Conservation (phyloP, 2,329 filamentous ascomycete species). For the Mariannaea elegans region DNA sequence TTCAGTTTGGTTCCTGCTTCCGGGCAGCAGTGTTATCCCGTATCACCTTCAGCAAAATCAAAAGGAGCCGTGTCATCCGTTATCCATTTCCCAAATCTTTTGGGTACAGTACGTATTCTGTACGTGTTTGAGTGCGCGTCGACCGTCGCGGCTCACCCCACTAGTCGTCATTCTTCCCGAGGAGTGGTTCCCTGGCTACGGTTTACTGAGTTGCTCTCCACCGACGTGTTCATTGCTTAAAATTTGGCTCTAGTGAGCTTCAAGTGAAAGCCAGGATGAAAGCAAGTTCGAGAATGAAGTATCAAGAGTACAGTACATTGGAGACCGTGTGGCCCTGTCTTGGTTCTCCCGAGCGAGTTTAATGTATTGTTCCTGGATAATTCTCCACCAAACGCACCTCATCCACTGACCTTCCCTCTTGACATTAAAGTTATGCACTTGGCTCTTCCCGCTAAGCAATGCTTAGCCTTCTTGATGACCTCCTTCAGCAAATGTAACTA, state of each 20-base stretch:
- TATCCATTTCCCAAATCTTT: not conserved
- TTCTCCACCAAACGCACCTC: conserved; percentile 9
- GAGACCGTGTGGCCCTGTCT: not conserved
- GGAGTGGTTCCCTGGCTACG: conserved; percentile 6
- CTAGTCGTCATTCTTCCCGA: conserved; percentile 1
- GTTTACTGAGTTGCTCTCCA: not conserved
- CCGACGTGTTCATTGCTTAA: conserved; percentile 6
- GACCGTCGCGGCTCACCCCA: conserved; percentile 23
- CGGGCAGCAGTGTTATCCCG: conserved; percentile 7
- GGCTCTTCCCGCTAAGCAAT: conserved; percentile 10
- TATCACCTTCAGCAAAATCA: not conserved
- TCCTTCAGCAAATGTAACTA: not conserved
- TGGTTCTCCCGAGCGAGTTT: not conserved
- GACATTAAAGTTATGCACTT: conserved; percentile 24
- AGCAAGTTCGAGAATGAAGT: not conserved
- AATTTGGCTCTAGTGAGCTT: not conserved
- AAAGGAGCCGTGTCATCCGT: conserved; percentile 7
- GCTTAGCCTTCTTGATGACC: not conserved
- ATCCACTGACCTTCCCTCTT: conserved; percentile 7
- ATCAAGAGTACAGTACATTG: not conserved
- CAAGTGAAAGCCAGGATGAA: not conserved
- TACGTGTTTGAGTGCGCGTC: conserved; percentile 19
- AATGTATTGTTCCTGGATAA: not conserved
- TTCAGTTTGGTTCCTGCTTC: conserved; percentile 6
- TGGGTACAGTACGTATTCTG: conserved; percentile 12